Percentiles rank a stretch among this genome's conserved stretches.
Conservation (phyloP, 1,284 basidiomycete species). For the Paramarasmius palmivorus region DNA sequence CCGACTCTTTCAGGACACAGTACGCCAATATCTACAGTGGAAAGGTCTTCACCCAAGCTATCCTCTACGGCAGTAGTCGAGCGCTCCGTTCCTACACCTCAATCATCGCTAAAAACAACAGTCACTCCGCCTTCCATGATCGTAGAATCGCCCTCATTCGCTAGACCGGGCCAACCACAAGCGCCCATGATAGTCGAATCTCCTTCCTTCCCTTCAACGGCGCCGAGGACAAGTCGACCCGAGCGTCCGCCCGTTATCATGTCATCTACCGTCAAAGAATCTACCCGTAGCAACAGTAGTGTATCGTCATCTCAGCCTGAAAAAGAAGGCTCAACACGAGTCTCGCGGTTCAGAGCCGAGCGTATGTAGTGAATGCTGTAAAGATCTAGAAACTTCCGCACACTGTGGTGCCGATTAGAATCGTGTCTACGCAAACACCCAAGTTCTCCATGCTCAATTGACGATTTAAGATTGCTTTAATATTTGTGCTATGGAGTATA, state of each 20-base stretch:
- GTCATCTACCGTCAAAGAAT: conserved; percentile 38
- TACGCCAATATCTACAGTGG: conserved; percentile 27
- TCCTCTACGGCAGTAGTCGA: conserved; percentile 25
- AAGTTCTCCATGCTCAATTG: too few relatives aligned
- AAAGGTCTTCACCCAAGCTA: conserved; percentile 33
- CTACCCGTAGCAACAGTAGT: conserved; percentile 1
- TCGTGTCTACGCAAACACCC: too few relatives aligned
- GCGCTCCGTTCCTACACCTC: conserved; percentile 4
- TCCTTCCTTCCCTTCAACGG: conserved; percentile 32
- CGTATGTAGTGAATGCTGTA: conserved; percentile 32
- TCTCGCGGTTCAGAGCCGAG: conserved; percentile 49
- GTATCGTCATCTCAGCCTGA: conserved; percentile 10
- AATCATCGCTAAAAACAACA: conserved; percentile 7
- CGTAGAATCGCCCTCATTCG: conserved; percentile 39
- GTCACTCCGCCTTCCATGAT: conserved; percentile 26
- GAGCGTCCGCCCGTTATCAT: conserved; percentile 42
- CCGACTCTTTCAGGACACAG: conserved; percentile 14
- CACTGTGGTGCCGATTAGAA: too few relatives aligned
- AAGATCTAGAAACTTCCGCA: too few relatives aligned
- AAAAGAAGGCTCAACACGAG: conserved; percentile 28
- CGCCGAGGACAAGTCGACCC: conserved; percentile 20
- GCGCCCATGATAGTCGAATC: conserved; percentile 34
- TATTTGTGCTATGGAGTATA: too few relatives aligned
- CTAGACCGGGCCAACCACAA: conserved; percentile 17
- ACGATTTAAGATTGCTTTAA: too few relatives aligned